Conservation (phyloP, 495 filamentous ascomycete species). For the Cercophora sp. region DNA sequence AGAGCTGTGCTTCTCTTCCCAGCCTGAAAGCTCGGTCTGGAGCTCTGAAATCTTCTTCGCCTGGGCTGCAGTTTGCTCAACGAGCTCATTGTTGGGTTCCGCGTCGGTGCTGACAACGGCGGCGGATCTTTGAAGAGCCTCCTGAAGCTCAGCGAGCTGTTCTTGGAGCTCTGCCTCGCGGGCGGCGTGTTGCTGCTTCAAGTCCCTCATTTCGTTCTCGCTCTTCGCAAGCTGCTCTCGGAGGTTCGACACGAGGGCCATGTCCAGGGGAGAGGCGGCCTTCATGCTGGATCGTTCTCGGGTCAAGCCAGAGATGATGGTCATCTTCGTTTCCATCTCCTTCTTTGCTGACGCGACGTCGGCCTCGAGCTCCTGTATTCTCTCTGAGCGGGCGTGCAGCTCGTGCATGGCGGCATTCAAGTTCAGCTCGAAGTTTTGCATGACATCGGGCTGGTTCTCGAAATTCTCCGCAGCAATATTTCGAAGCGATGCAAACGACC, state of each 20-base stretch:
- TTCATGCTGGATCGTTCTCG: constrained; percentile 87
- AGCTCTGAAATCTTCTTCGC: constrained; percentile 65
- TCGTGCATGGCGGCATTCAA: constrained; percentile 92
- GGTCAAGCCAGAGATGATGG: constrained; percentile 89
- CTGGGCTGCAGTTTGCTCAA: constrained; percentile 39
- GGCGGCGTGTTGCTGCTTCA: constrained; percentile 66
- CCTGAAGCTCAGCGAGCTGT: constrained; percentile 65
- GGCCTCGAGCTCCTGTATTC: constrained; percentile 81
- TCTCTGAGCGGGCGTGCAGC: constrained; percentile 78
- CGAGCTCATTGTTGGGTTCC: constrained; percentile 15
- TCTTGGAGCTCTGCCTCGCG: constrained; percentile 69
- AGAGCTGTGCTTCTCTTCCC: constrained; percentile 69
- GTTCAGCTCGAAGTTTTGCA: constrained; percentile 91
- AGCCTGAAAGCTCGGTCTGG: constrained; percentile 68
- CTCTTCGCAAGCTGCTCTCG: constrained; percentile 82
- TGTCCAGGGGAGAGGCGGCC: constrained; percentile 76
- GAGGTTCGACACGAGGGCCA: constrained; percentile 82
- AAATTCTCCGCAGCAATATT: constrained; percentile 85
- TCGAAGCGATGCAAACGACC: constrained; percentile 83
- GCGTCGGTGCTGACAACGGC: constrained; percentile 16
- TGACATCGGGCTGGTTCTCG: constrained; percentile 70
- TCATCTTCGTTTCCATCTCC: constrained; percentile 94
- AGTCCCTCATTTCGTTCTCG: constrained; percentile 69
- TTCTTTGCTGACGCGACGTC: constrained; percentile 81
- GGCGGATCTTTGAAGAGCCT: constrained; percentile 46